These are phyloP conservation scores for Rhodotorula sp. DNA, from an alignment of 1,284 basidiomycete genomes.

Conservation along the genomic window DNA sequence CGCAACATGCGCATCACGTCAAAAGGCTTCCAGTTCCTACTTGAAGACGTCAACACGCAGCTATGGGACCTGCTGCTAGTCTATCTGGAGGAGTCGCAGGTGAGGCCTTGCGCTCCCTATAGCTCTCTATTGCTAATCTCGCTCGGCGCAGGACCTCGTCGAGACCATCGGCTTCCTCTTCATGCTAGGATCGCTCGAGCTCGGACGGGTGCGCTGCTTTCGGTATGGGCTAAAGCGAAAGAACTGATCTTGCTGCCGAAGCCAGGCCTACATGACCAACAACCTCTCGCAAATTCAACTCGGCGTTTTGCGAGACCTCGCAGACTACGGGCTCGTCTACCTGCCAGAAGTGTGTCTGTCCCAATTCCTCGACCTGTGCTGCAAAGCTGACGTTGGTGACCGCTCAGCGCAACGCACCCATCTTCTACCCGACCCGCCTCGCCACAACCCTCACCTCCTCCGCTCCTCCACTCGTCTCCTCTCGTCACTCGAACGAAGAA, in stretches of 20 bases:
- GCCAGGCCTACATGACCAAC: conserved; percentile 88
- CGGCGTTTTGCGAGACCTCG: conserved; percentile 85
- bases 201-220: conserved; percentile 77
- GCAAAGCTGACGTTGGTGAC: not conserved
- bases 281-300: conserved; percentile 74
- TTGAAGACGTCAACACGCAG: conserved; percentile 94
- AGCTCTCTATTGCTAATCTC: not conserved
- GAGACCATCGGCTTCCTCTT: conserved; percentile 92
- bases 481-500: conserved; percentile 59
- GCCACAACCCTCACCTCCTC: conserved; percentile 86
- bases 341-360: conserved; percentile 60
- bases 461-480: conserved; percentile 61
- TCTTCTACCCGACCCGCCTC: conserved; percentile 93
- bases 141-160: conserved; percentile 65
- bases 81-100: conserved; percentile 79
- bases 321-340: conserved; percentile 93
- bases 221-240: too few species aligned
- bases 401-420: conserved; percentile 7
- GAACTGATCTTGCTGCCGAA: too few species aligned
- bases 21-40: conserved; percentile 91
- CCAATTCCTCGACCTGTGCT: too few species aligned
- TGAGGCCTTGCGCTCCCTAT: conserved; percentile 49
- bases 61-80: conserved; percentile 94
- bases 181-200: conserved; percentile 90
- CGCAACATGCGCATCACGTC: conserved; percentile 74